Base-by-base conservation (phyloP, 805 yeast genomes). In the Schizosaccharomyces lindneri region DNA sequence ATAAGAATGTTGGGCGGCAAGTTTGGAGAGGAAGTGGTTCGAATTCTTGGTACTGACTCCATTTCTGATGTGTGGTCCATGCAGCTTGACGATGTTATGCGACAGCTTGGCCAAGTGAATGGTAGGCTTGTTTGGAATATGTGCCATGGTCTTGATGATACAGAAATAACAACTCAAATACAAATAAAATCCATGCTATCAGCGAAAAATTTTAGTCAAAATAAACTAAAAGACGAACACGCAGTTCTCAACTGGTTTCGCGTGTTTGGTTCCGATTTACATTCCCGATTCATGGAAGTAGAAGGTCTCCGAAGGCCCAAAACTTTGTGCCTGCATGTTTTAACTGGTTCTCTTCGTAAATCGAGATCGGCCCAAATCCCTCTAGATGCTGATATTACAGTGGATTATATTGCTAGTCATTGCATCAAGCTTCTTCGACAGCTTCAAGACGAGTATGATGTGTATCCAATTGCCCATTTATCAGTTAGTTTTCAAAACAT, bases 1-100 rank as follows among this genome's bases (percentile, higher is more conserved):
- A 79, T 90, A 63, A 84, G 95, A 79, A 87, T 95, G 0, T 74
- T 90, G 76, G 97, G 98, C 5, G 98, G 97, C 1, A 87, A 86
- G 65, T 71, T 77, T 9, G 98, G 98, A 0, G 81, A 82, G 11
- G 72, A 73, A 13, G 74, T 87, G 0, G 64, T 76, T 19, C 69
- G 71, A n/a, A 70, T 73, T 21, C 70, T 88, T n/a, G 73, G 75
- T 1, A 71, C 80, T 1, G 76, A 77, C 4, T 66, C 79, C 9
- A 70, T 71, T 51, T 6, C 21, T 15, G 65, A 51, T 2, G 27
- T 59, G 11, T 24, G 48, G 31, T 15, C 21, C 13, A 43, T 59
- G 17, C 55, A 31, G 21, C 21, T 59, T 24, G 55, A 46, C n/a
- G 7, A 43, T 9, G 5, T 59, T 7, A 43, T 29, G 4, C 63